Evolutionary conservation across 163 green algal genomes (phyloP), one percentile per base, ranked within the genome.

Genomic region (Chloromonas sp.): DNA sequence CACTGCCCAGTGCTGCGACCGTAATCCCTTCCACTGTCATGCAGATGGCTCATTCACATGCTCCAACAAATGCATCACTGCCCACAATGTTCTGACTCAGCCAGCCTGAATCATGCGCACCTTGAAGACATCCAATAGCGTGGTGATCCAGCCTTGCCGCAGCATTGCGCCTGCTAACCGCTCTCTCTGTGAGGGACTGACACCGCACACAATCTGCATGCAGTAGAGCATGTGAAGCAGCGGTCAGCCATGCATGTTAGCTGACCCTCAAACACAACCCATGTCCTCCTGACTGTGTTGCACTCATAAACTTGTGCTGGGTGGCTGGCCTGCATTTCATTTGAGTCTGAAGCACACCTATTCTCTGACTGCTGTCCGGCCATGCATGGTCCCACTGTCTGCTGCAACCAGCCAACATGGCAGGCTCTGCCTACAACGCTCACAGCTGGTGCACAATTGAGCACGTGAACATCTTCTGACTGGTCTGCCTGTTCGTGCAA

Each of bases 101-200:
- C 36, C 36, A 36, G 36, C 36, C 36, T 36, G 36, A 36, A 36
- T 36, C 36, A 36, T 36, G 71, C 84, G 15, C 61, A 94, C 94
- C 85, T 90, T 89, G 91, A 99, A 99, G 13, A 98, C 66, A 74
- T 98, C 93, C 59, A 98, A 88, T 82, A 99, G 87, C 71, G 89
- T 89, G 2, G 84, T 80, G 62, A 99, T 85, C 84, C 96, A 98
- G 8, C 87, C 90, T 0, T 84, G 87, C 60, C 87, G 86, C 78
- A 94, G 81, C 61, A 98, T 86, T 85, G 96, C 88, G 14, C 85
- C 79, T 58, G 93, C 93, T 14, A 97, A 83, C 1, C 88, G 87
- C 61, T 99, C 96, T 1, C 95, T 90, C 81, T 97, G 91, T 77
- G 95, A 96, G 0, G 92, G 90, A 0, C 89, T 88, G 60, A 92